Conservation (phyloP, 2,329 filamentous ascomycete genomes). For the Phialophora verrucosa region DNA sequence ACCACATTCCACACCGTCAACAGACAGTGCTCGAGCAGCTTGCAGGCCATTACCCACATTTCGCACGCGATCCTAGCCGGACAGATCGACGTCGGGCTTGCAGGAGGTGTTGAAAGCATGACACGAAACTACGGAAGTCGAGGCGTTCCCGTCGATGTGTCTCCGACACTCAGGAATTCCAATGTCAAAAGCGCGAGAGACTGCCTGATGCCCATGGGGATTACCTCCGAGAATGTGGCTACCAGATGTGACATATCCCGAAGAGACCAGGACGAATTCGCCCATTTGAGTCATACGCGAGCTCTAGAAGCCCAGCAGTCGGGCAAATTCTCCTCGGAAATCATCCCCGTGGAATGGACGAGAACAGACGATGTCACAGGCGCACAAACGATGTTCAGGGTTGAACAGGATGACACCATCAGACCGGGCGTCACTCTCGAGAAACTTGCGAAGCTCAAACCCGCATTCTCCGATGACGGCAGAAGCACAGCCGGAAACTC, state of each 20-base stretch:
- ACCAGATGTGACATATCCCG: conserved; percentile 85
- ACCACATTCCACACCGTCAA: conserved; percentile 79
- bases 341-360: conserved; percentile 72
- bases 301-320: conserved; percentile 90
- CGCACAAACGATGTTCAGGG: conserved; percentile 74
- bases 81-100: conserved; percentile 83
- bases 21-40: conserved; percentile 94
- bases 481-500: conserved; percentile 91
- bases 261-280: conserved; percentile 80
- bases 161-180: background rate
- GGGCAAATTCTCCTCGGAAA: conserved; percentile 92
- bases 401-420: conserved; percentile 88
- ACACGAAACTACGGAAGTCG: conserved; percentile 46
- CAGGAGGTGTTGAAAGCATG: conserved; percentile 89
- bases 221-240: conserved; percentile 95
- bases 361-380: conserved; percentile 83
- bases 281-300: conserved; percentile 83
- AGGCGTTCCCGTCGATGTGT: conserved; percentile 1
- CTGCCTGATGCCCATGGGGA: conserved; percentile 93
- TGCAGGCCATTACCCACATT: conserved; percentile 92
- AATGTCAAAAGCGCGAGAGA: conserved; percentile 65
- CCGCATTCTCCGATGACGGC: conserved; percentile 89
- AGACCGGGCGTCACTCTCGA: conserved; percentile 87
- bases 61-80: conserved; percentile 81
- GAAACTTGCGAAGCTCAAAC: conserved; percentile 78